Evolutionary conservation across 257 asterid species (phyloP).

Genomic region (Agastache rugosa): DNA sequence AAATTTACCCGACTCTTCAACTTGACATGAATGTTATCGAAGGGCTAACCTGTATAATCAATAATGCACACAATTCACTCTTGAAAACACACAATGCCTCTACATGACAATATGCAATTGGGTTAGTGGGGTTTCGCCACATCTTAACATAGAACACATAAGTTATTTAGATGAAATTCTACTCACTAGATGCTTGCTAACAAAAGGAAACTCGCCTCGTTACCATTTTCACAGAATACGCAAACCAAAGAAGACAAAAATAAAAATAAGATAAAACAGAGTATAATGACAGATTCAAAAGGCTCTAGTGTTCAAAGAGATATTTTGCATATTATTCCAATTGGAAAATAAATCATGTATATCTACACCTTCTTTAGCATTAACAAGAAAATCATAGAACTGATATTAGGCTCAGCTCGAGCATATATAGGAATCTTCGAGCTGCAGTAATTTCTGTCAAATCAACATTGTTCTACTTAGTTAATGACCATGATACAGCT

Average conservation of each 20-base stretch:
- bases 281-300: slow-evolving; percentile 14
- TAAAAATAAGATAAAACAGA: slow-evolving; percentile 2
- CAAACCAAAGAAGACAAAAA: slow-evolving; percentile 4
- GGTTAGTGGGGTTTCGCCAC: not conserved
- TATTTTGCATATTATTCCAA: not conserved
- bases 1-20: not conserved
- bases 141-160: not conserved
- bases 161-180: not conserved
- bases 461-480: not conserved
- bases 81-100: slow-evolving; percentile 8
- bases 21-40: slow-evolving; percentile 1
- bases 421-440: not conserved
- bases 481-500: not conserved
- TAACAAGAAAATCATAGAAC: not conserved
- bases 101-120: not conserved
- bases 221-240: slow-evolving; percentile 2
- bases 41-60: slow-evolving; percentile 7
- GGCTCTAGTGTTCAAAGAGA: not conserved
- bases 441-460: slow-evolving; percentile 3
- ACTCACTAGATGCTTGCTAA: not conserved
- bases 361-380: slow-evolving; percentile 3
- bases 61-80: not conserved
- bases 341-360: not conserved
- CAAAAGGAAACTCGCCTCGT: slow-evolving; percentile 1
- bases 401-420: not conserved